phyloP scores from a whole-genome alignment of 2,329 filamentous ascomycete species.

The Penicillium decumbens region DNA sequence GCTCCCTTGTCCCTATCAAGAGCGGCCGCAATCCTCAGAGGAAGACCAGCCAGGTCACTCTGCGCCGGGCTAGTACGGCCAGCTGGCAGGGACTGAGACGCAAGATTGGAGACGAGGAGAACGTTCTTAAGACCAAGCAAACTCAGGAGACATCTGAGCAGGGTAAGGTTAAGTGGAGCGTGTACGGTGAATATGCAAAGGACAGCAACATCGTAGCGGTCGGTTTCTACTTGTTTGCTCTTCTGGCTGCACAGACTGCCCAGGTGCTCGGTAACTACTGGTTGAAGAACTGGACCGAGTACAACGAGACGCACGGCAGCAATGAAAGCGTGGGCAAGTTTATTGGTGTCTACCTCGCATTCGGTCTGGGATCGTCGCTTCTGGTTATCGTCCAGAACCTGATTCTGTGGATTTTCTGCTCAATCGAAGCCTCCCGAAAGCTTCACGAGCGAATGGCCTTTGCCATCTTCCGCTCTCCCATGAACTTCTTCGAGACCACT shows the following conservation, averaged over 20 bases:
- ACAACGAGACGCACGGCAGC: constrained; percentile 61
- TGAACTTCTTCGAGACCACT: constrained; percentile 98
- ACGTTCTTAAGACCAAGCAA: constrained; percentile 70
- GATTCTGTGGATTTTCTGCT: constrained; percentile 98
- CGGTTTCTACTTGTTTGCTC: constrained; percentile 67
- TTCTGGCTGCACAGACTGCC: constrained; percentile 74
- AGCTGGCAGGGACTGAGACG: constrained; percentile 83
- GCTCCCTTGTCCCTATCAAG: constrained; percentile 72
- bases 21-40: constrained; percentile 56
- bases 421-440: constrained; percentile 96
- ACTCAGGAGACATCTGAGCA: constrained; percentile 85
- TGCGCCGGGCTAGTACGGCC: constrained; percentile 85
- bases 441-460: constrained; percentile 96
- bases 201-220: constrained; percentile 88
- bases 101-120: constrained; percentile 77
- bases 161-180: constrained; percentile 96
- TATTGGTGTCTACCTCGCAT: constrained; percentile 90
- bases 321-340: constrained; percentile 83
- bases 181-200: constrained; percentile 92
- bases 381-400: constrained; percentile 88
- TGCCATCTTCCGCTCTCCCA: constrained; percentile 93
- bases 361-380: constrained; percentile 79
- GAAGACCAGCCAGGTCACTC: constrained; percentile 65
- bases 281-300: constrained; percentile 89
- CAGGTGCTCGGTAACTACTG: constrained; percentile 83